Evolutionary conservation across 192 early-diverging fungal species (phyloP).

Genomic region (Gonapodya sp.): DNA sequence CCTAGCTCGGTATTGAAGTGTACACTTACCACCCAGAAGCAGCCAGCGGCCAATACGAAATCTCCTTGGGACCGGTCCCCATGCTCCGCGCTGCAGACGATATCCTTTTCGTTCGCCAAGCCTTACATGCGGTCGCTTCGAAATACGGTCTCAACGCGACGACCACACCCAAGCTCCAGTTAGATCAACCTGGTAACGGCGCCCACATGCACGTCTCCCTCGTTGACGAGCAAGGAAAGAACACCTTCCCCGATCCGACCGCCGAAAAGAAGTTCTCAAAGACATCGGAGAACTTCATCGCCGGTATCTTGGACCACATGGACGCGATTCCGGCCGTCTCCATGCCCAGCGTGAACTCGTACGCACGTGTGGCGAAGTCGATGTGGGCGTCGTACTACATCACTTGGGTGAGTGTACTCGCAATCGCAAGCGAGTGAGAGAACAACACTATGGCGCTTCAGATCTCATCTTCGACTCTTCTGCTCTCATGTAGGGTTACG

Average conservation of each 20-base stretch:
- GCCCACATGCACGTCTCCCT: conserved; percentile 3
- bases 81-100: conserved; percentile 12
- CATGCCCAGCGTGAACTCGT: conserved; percentile 5
- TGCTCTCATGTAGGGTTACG: neutral
- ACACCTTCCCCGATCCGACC: conserved; percentile 6
- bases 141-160: conserved; percentile 2
- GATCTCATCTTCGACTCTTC: neutral
- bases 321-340: neutral
- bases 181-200: neutral
- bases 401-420: neutral
- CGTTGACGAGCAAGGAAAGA: neutral
- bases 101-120: conserved; percentile 3
- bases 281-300: conserved; percentile 2
- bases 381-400: neutral
- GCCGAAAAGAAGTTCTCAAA: neutral
- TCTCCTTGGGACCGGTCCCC: conserved; percentile 3
- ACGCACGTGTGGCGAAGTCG: neutral
- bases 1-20: neutral
- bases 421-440: neutral
- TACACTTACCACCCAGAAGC: conserved; percentile 10
- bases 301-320: neutral
- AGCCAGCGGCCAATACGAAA: neutral
- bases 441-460: neutral
- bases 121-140: neutral
- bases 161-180: neutral